A percentile compares a stretch with the other conserved stretches of the same genome.
These are phyloP conservation scores for Sphaerulina populicola DNA, from an alignment of 2,329 filamentous ascomycete species.

Conservation along the genomic window DNA sequence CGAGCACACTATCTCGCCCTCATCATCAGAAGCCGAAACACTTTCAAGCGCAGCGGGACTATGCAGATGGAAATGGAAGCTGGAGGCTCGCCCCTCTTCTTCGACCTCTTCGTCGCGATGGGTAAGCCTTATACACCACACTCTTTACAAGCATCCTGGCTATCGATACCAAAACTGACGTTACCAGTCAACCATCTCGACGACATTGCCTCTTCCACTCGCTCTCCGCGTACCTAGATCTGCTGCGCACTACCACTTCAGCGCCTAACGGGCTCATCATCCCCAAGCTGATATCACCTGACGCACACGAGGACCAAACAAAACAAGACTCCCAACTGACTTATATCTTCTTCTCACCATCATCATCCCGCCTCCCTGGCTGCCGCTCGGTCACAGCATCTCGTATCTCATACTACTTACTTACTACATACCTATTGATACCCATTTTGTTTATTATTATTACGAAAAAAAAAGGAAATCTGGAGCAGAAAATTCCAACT, in stretches of 20 bases:
- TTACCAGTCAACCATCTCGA: constrained; percentile 20
- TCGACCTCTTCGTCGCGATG: constrained; percentile 86
- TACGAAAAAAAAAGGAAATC: no score
- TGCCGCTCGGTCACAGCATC: no score
- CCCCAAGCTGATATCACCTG: not conserved
- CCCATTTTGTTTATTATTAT: no score
- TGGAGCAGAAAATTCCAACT: no score
- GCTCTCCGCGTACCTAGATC: constrained; percentile 21
- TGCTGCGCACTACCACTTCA: no score
- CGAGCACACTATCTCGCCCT: constrained; percentile 85
- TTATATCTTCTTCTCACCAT: no score
- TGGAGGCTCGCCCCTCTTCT: constrained; percentile 72
- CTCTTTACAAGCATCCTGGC: no score
- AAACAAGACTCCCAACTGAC: not conserved
- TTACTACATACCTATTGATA: no score
- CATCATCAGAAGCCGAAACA: constrained; percentile 78
- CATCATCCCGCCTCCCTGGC: no score
- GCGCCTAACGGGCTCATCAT: not conserved
- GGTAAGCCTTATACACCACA: constrained; percentile 42
- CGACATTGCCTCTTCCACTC: constrained; percentile 23
- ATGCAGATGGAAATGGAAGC: constrained; percentile 94
- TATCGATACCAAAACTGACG: not conserved
- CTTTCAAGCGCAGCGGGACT: constrained; percentile 86
- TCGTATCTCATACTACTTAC: no score
- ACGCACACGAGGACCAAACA: not conserved